These are phyloP conservation scores for Candida albicans DNA, from an alignment of 1,139 yeast genomes.

Conservation along the genomic window DNA sequence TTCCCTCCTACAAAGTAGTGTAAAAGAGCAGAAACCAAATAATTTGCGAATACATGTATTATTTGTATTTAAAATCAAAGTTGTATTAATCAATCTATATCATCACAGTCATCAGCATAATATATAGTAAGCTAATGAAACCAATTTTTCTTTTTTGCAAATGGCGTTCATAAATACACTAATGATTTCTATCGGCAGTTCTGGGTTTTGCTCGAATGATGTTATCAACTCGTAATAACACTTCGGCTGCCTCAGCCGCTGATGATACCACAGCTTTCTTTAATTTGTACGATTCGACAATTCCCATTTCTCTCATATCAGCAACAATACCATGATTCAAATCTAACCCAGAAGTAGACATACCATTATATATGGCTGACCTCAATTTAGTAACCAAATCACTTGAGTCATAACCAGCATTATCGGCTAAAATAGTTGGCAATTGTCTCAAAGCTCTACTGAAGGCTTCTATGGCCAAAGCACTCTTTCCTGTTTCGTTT, in stretches of 20 bases:
- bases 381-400: slow-evolving; percentile 89
- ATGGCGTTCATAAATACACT: slow-evolving; percentile 2
- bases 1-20: background rate
- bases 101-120: no score
- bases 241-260: slow-evolving; percentile 97
- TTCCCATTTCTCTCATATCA: slow-evolving; percentile 92
- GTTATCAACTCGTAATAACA: slow-evolving; percentile 89
- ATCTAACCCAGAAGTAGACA: slow-evolving; percentile 88
- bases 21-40: no score
- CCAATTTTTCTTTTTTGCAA: background rate
- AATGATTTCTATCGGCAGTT: slow-evolving; percentile 81
- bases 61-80: no score
- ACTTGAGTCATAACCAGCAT: slow-evolving; percentile 94
- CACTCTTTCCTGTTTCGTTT: slow-evolving; percentile 89
- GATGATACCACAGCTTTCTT: slow-evolving; percentile 94
- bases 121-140: no score
- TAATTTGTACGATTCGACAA: slow-evolving; percentile 88
- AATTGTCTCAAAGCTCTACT: slow-evolving; percentile 92
- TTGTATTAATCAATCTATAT: no score
- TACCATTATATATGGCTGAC: slow-evolving; percentile 90
- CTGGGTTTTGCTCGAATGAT: slow-evolving; percentile 96
- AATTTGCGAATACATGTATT: no score
- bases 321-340: slow-evolving; percentile 80
- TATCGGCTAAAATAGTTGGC: slow-evolving; percentile 94
- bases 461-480: slow-evolving; percentile 92